Conservation (phyloP, 2,329 filamentous ascomycete genomes). For the Cladosporium sphaerospermum region DNA sequence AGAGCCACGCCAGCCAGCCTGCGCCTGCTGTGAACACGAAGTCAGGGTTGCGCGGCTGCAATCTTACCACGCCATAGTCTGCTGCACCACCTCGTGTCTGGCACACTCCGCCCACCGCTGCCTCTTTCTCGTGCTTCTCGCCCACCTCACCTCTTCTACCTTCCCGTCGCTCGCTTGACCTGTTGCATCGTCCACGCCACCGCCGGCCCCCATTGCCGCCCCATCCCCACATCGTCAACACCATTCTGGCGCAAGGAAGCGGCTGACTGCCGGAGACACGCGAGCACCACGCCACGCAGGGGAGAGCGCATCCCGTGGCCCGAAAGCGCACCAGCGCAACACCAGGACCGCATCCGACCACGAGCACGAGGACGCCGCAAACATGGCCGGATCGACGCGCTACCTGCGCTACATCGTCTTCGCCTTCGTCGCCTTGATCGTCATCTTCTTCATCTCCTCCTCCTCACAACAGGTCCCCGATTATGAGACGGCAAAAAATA, state of each 20-base stretch:
- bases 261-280: neutral
- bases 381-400: constrained; percentile 65
- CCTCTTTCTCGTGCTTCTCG: neutral
- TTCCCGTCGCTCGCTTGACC: constrained; percentile 6
- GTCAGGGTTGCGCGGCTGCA: neutral
- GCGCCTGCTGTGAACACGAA: neutral
- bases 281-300: neutral
- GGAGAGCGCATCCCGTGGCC: constrained; percentile 8
- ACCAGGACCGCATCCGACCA: neutral
- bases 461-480: constrained; percentile 41
- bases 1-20: no score
- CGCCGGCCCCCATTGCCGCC: neutral
- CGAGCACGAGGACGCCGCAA: constrained; percentile 20
- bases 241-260: neutral
- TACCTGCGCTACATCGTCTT: constrained; percentile 69
- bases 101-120: neutral
- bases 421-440: constrained; percentile 70
- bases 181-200: neutral
- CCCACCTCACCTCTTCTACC: neutral
- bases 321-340: constrained; percentile 1
- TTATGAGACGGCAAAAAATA: constrained; percentile 17
- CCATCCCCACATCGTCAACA: neutral
- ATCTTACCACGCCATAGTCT: neutral
- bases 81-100: no score
- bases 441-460: constrained; percentile 77